Evolutionary conservation across 768 basidiomycete species (phyloP).

Genomic region (Amanita rimosa): DNA sequence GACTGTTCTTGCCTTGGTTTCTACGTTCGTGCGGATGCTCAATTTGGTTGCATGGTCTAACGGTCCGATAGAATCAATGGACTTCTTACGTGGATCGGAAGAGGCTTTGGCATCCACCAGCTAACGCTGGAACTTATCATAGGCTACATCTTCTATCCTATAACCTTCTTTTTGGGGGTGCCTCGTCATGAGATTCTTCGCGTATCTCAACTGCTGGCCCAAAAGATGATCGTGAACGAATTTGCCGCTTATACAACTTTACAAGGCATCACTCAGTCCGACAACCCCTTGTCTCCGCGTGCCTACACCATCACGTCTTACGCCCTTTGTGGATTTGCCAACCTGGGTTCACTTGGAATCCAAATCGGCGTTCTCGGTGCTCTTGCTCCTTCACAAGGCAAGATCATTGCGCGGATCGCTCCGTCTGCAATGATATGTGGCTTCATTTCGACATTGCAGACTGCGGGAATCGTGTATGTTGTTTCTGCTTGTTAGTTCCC

Average conservation of each 20-base stretch:
- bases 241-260: constrained; percentile 68
- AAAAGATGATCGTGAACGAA: constrained; percentile 82
- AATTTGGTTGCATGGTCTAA: not conserved
- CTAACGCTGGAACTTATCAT: constrained; percentile 79
- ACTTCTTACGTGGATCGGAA: constrained; percentile 81
- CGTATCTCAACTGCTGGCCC: constrained; percentile 73
- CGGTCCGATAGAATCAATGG: constrained; percentile 50
- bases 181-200: constrained; percentile 72
- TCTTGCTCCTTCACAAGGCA: constrained; percentile 42
- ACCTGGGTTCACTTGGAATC: constrained; percentile 78
- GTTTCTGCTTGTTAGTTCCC: not conserved
- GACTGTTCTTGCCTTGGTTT: constrained; percentile 75
- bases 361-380: constrained; percentile 46
- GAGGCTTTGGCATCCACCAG: constrained; percentile 70
- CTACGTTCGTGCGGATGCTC: constrained; percentile 24
- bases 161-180: constrained; percentile 75
- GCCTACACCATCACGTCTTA: constrained; percentile 80
- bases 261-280: constrained; percentile 31
- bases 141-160: constrained; percentile 81
- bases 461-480: constrained; percentile 23
- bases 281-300: constrained; percentile 51
- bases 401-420: constrained; percentile 60
- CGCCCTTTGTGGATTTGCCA: constrained; percentile 86
- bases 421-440: constrained; percentile 32
- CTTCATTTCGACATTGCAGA: constrained; percentile 25